Conservation (phyloP, 192 early-diverging fungal genomes). For the Podila epigama region DNA sequence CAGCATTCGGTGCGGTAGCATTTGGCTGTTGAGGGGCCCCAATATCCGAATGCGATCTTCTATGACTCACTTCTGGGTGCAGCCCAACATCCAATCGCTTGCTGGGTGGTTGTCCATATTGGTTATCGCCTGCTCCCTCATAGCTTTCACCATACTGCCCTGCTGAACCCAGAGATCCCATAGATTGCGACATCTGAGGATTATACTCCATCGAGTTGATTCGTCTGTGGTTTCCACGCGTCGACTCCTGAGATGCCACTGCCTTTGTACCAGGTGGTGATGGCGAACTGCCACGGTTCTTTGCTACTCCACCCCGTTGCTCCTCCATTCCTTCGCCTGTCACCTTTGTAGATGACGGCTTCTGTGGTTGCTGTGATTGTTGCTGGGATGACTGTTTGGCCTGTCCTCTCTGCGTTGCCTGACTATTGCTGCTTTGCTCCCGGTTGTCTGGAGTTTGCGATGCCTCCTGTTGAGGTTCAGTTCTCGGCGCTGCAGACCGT, state of each 20-base stretch:
- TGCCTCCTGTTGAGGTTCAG: neutral
- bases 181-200: neutral
- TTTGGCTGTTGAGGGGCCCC: constrained; percentile 10
- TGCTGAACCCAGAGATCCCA: neutral
- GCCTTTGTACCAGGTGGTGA: neutral
- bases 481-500: neutral
- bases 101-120: constrained; percentile 15
- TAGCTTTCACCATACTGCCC: neutral
- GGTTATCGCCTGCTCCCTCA: constrained; percentile 9
- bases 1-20: neutral
- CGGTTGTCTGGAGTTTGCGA: neutral
- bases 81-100: constrained; percentile 31
- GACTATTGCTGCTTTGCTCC: neutral
- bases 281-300: neutral
- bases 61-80: constrained; percentile 20
- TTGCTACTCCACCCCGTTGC: neutral
- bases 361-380: neutral
- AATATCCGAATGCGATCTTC: constrained; percentile 32
- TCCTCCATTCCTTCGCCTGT: neutral
- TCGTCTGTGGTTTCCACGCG: constrained; percentile 18
- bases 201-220: constrained; percentile 36
- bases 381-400: neutral
- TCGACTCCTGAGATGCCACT: neutral
- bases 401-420: too few species aligned
- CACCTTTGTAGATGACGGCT: neutral